Percentiles rank a stretch among this genome's conserved stretches.
Evolutionary conservation across 148 eudicot genomes (phyloP).

Genomic region (Vaccinium darrowii): DNA sequence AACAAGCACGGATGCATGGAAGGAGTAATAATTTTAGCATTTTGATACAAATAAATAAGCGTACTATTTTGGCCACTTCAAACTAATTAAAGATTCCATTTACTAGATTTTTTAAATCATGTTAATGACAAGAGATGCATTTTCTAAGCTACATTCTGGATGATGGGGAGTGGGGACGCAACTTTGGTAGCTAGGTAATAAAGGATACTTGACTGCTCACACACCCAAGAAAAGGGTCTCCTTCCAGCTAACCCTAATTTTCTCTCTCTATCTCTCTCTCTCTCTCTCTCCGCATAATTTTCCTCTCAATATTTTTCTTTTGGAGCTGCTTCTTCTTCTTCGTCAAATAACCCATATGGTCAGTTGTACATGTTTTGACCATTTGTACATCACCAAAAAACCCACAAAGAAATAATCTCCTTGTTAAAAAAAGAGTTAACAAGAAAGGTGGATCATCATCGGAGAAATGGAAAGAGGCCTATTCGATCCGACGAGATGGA

Average conservation of each 20-base stretch:
- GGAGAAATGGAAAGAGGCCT: constrained; percentile 48
- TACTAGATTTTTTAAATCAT: too few relatives aligned
- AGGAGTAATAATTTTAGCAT: too few relatives aligned
- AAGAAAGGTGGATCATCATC: background rate
- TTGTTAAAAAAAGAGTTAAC: background rate
- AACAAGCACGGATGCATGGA: too few relatives aligned
- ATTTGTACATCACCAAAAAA: background rate
- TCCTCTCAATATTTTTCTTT: background rate
- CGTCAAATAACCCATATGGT: background rate
- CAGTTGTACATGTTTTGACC: background rate
- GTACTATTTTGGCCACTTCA: too few relatives aligned
- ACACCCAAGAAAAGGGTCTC: background rate
- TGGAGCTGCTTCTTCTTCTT: background rate
- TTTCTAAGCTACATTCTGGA: background rate
- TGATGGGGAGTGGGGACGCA: background rate
- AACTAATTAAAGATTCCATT: too few relatives aligned
- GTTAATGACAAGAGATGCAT: too few relatives aligned
- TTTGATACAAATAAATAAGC: too few relatives aligned
- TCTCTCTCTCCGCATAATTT: background rate
- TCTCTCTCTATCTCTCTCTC: background rate
- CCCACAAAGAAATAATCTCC: background rate
- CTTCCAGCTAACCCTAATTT: background rate
- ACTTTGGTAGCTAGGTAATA: too few relatives aligned
- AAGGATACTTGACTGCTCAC: background rate
- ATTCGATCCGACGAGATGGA: constrained; percentile 19